Evolutionary conservation across 257 asterid genomes (phyloP).

Genomic region (Nyctanthes arbortristis): DNA sequence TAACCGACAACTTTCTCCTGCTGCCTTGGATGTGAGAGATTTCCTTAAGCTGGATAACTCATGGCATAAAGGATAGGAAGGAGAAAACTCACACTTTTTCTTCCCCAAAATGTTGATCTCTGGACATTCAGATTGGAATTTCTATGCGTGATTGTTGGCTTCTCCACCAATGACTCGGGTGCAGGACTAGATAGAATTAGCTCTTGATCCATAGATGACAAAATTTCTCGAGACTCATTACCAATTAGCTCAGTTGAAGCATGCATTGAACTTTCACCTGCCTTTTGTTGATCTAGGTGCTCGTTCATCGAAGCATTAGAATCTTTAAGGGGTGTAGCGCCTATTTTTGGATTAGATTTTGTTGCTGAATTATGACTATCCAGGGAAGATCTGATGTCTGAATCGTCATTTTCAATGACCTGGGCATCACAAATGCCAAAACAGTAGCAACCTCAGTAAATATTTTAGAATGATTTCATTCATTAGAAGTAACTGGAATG

Average conservation of each 20-base stretch:
- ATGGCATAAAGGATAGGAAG: background rate
- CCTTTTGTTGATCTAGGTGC: conserved; percentile 50
- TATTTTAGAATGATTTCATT: background rate
- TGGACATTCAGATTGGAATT: conserved; percentile 51
- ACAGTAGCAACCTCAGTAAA: conserved; percentile 18
- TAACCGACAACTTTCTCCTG: conserved; percentile 4
- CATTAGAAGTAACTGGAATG: conserved; percentile 10
- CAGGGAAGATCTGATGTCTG: conserved; percentile 62
- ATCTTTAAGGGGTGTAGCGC: conserved; percentile 38
- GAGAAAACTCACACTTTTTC: conserved; percentile 67
- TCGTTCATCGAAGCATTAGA: conserved; percentile 48
- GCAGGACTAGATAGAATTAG: conserved; percentile 53
- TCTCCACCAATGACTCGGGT: conserved; percentile 55
- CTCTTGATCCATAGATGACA: conserved; percentile 78
- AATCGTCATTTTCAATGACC: conserved; percentile 73
- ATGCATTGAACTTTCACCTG: conserved; percentile 43
- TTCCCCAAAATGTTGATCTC: conserved; percentile 80
- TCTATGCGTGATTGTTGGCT: conserved; percentile 44
- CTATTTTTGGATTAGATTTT: conserved; percentile 40
- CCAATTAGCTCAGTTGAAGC: conserved; percentile 44
- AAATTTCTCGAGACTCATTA: conserved; percentile 66
- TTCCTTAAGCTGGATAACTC: conserved; percentile 4
- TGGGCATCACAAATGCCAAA: conserved; percentile 38
- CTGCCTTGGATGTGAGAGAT: conserved; percentile 10
- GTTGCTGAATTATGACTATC: conserved; percentile 37